Percentiles rank a stretch among this genome's conserved stretches.
phyloP scores from a whole-genome alignment of 2,329 filamentous ascomycete genomes.

The Nannizziopsis barbatae region DNA sequence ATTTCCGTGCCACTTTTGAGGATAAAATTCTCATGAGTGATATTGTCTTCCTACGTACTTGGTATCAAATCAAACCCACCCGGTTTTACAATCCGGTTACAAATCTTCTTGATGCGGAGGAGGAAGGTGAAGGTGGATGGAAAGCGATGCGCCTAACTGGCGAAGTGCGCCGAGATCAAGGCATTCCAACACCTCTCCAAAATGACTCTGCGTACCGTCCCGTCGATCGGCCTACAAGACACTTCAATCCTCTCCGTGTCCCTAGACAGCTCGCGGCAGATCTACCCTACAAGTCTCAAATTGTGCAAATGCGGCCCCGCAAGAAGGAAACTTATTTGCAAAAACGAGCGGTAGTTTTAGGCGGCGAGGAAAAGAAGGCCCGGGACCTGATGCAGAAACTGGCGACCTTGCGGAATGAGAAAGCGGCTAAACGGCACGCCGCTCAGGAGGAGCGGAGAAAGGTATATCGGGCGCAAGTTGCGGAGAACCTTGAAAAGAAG shows the following conservation, averaged over 20 bases:
- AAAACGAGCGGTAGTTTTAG: slow-evolving; percentile 81
- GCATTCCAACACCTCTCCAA: slow-evolving; percentile 62
- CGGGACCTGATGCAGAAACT: slow-evolving; percentile 87
- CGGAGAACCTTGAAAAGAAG: slow-evolving; percentile 73
- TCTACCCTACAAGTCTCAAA: slow-evolving; percentile 87
- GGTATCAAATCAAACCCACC: slow-evolving; percentile 92
- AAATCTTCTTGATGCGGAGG: slow-evolving; percentile 61
- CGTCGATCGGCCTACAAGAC: slow-evolving; percentile 49
- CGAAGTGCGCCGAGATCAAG: slow-evolving; percentile 68
- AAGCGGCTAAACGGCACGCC: slow-evolving; percentile 65
- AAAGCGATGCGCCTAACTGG: slow-evolving; percentile 88
- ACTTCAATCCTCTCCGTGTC: slow-evolving; percentile 58
- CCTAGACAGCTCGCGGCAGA: slow-evolving; percentile 53
- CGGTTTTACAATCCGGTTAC: slow-evolving; percentile 95
- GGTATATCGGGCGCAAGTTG: slow-evolving; percentile 72
- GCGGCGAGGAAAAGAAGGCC: slow-evolving; percentile 79
- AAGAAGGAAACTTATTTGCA: slow-evolving; percentile 78
- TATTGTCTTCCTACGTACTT: slow-evolving; percentile 89
- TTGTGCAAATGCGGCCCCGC: slow-evolving; percentile 68
- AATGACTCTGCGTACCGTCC: slow-evolving; percentile 77
- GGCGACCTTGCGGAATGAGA: slow-evolving; percentile 79
- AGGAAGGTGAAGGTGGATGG: slow-evolving; percentile 46
- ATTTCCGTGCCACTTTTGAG: slow-evolving; percentile 95
- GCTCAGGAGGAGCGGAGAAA: slow-evolving; percentile 83
- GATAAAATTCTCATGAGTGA: slow-evolving; percentile 97